Conservation (phyloP, 2,329 filamentous ascomycete species). For the Penicillium sp. region DNA sequence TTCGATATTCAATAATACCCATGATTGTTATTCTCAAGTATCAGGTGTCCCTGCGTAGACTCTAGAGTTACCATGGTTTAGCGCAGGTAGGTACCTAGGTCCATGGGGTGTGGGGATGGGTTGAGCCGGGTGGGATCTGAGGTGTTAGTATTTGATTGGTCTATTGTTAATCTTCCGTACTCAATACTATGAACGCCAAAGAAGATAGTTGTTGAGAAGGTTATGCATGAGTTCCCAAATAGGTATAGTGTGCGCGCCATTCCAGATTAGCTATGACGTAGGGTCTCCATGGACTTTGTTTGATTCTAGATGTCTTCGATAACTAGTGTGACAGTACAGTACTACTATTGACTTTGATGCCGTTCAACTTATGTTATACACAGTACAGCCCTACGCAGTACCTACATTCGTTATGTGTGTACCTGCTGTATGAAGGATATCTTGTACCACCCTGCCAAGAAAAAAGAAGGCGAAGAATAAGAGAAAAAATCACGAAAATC, state of each 20-base stretch:
- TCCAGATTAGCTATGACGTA: neutral
- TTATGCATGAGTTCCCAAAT: neutral
- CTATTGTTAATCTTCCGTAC: neutral
- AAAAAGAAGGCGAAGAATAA: no score
- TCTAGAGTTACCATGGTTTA: no score
- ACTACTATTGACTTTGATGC: no score
- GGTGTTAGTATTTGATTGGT: constrained; percentile 1
- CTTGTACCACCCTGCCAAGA: no score
- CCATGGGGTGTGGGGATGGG: neutral
- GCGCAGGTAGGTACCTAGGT: neutral
- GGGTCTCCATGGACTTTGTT: neutral
- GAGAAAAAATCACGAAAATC: no score
- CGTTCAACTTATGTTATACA: no score
- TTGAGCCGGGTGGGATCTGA: neutral
- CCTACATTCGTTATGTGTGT: no score
- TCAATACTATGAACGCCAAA: neutral
- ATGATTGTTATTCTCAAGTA: constrained; percentile 22
- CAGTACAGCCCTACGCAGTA: no score
- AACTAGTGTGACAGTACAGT: no score
- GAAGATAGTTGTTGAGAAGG: constrained; percentile 4
- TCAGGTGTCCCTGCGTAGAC: neutral
- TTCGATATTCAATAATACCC: constrained; percentile 39
- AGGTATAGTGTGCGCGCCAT: constrained; percentile 3
- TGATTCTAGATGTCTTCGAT: no score
- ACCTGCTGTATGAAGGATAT: neutral